These are phyloP conservation scores for Quercus suber DNA, from an alignment of 306 rosid species.

Conservation along the genomic window DNA sequence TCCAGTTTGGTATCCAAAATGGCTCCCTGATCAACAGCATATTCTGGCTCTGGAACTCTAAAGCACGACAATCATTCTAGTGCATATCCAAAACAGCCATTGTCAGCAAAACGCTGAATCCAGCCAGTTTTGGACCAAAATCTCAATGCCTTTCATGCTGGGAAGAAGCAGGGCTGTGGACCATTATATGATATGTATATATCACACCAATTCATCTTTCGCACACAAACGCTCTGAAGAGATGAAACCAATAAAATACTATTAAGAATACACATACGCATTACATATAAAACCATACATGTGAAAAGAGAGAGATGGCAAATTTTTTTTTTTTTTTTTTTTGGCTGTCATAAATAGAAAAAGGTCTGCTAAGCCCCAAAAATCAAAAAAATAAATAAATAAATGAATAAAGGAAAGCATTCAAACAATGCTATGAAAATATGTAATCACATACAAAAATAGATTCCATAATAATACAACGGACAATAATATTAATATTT, in stretches of 20 bases:
- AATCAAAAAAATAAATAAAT: no score
- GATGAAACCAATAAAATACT: constrained; percentile 22
- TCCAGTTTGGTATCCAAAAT: constrained; percentile 15
- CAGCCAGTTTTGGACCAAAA: constrained; percentile 13
- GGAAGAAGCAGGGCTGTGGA: constrained; percentile 12
- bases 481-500: not conserved
- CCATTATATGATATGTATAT: not conserved
- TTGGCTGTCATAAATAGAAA: no score
- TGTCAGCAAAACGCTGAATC: constrained; percentile 4
- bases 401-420: not conserved
- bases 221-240: constrained; percentile 78
- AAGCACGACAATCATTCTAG: not conserved
- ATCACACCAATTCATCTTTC: constrained; percentile 49
- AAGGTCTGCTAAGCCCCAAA: no score
- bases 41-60: constrained; percentile 15
- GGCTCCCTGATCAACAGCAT: constrained; percentile 23
- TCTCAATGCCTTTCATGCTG: not conserved
- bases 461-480: not conserved
- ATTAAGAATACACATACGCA: not conserved
- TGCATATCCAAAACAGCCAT: constrained; percentile 13
- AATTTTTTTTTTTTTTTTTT: no score
- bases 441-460: not conserved
- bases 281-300: not conserved
- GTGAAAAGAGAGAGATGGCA: not conserved
- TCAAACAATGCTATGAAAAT: not conserved